A percentile compares a stretch with the other conserved stretches of the same genome.
phyloP scores from a whole-genome alignment of 1,284 basidiomycete species.

The Naganishia sp. region DNA sequence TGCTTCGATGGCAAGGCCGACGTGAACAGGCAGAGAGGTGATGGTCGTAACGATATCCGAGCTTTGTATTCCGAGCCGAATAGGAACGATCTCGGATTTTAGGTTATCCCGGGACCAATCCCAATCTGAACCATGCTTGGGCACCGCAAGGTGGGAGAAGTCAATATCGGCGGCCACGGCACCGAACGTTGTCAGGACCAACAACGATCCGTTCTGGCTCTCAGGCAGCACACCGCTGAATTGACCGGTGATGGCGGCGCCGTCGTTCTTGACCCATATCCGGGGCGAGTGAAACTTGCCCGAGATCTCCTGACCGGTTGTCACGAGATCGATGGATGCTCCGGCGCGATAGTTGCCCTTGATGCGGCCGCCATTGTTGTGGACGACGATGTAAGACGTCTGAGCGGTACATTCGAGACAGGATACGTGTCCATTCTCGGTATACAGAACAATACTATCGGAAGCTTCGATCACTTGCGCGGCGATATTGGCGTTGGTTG shows the following conservation, averaged over 20 bases:
- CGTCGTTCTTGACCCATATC: slow-evolving; percentile 10
- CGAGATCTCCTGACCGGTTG: slow-evolving; percentile 2
- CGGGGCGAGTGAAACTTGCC: not conserved
- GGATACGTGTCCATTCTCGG: slow-evolving; percentile 1
- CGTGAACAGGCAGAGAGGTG: not conserved
- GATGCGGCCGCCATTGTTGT: slow-evolving; percentile 4
- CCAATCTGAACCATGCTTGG: not conserved
- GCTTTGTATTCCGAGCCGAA: slow-evolving; percentile 5
- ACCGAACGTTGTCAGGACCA: slow-evolving; percentile 11
- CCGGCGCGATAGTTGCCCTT: slow-evolving; percentile 6
- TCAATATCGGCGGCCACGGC: slow-evolving; percentile 13
- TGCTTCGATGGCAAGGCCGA: slow-evolving; percentile 6
- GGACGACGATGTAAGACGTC: slow-evolving; percentile 5
- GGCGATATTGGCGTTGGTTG: slow-evolving; percentile 17
- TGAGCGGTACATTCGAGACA: slow-evolving; percentile 13
- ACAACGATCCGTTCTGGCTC: slow-evolving; percentile 9
- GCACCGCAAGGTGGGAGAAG: slow-evolving; percentile 7
- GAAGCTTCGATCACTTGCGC: not conserved
- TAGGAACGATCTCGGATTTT: not conserved
- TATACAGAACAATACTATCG: slow-evolving; percentile 6
- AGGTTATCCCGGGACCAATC: too few relatives aligned
- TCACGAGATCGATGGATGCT: slow-evolving; percentile 10
- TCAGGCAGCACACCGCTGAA: slow-evolving; percentile 4
- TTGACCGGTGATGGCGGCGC: not conserved
- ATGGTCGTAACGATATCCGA: slow-evolving; percentile 12